phyloP scores from a whole-genome alignment of 768 basidiomycete species.

The Pisolithus albus region DNA sequence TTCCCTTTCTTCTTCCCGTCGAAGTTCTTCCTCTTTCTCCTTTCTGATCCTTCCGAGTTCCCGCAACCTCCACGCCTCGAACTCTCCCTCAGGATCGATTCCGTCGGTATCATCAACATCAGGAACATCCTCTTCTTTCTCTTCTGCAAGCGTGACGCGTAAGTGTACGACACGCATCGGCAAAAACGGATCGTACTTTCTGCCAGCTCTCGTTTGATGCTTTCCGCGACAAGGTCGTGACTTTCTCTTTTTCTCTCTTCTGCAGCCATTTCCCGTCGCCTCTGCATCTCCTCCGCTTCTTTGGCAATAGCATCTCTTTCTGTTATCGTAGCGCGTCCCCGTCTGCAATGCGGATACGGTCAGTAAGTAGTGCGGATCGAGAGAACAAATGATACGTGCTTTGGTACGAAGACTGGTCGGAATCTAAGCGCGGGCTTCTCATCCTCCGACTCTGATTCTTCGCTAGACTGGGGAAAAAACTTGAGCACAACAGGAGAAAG shows the following conservation, averaged over 20 bases:
- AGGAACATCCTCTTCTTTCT: slow-evolving; percentile 74
- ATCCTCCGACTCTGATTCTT: slow-evolving; percentile 73
- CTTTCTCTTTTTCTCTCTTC: slow-evolving; percentile 84
- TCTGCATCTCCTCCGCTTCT: slow-evolving; percentile 69
- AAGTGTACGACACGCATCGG: not conserved
- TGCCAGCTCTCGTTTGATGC: slow-evolving; percentile 82
- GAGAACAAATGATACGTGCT: slow-evolving; percentile 40
- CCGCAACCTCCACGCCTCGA: slow-evolving; percentile 92
- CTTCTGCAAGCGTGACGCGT: slow-evolving; percentile 47
- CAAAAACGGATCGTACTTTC: slow-evolving; percentile 60
- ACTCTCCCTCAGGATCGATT: slow-evolving; percentile 80
- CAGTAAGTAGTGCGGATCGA: slow-evolving; percentile 1
- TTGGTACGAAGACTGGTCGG: slow-evolving; percentile 91
- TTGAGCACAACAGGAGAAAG: slow-evolving; percentile 11
- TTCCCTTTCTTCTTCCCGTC: slow-evolving; percentile 76
- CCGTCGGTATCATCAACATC: slow-evolving; percentile 97
- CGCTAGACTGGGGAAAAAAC: slow-evolving; percentile 57
- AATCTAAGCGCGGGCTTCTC: slow-evolving; percentile 70
- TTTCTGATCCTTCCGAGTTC: slow-evolving; percentile 91
- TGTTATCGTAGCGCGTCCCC: slow-evolving; percentile 64
- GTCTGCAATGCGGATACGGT: slow-evolving; percentile 36
- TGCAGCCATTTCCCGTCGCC: slow-evolving; percentile 63
- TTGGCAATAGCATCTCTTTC: slow-evolving; percentile 62
- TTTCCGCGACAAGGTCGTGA: slow-evolving; percentile 91
- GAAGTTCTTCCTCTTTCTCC: slow-evolving; percentile 85